Conservation (phyloP, 208 protist genomes). For the Herpetomonas tarakana region DNA sequence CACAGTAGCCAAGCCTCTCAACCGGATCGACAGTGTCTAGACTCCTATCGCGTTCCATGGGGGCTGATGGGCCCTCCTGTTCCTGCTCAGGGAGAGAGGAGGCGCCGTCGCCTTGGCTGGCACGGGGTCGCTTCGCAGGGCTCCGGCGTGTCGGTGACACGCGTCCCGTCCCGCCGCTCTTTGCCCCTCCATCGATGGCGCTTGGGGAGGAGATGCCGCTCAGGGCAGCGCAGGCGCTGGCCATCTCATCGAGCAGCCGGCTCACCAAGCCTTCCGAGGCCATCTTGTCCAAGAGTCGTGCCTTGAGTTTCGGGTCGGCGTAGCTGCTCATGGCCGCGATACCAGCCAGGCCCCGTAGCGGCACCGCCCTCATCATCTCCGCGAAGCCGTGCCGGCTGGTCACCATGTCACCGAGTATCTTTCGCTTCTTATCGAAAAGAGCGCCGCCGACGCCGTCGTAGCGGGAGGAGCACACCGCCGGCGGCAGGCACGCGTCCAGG, state of each 20-base stretch:
- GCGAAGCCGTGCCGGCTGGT: slow-evolving; percentile 44
- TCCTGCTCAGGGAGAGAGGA: not conserved
- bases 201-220: not conserved
- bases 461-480: slow-evolving; percentile 80
- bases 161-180: not conserved
- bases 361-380: slow-evolving; percentile 41
- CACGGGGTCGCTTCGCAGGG: not conserved
- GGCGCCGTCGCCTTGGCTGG: not conserved
- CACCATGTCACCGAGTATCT: slow-evolving; percentile 60
- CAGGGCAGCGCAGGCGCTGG: not conserved
- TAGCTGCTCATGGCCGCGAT: slow-evolving; percentile 63
- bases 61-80: not conserved
- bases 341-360: slow-evolving; percentile 56
- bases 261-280: slow-evolving; percentile 63
- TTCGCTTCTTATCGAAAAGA: slow-evolving; percentile 64
- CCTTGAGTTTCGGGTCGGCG: slow-evolving; percentile 55
- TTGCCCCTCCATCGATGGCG: slow-evolving; percentile 7
- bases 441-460: slow-evolving; percentile 70
- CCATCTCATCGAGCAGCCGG: slow-evolving; percentile 43
- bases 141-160: not conserved
- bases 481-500: slow-evolving; percentile 84
- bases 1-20: slow-evolving; percentile 61
- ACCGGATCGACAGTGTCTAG: slow-evolving; percentile 10
- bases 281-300: slow-evolving; percentile 70
- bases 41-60: not conserved